phyloP scores from a whole-genome alignment of 768 basidiomycete species.

The Pulveroboletus sp. region DNA sequence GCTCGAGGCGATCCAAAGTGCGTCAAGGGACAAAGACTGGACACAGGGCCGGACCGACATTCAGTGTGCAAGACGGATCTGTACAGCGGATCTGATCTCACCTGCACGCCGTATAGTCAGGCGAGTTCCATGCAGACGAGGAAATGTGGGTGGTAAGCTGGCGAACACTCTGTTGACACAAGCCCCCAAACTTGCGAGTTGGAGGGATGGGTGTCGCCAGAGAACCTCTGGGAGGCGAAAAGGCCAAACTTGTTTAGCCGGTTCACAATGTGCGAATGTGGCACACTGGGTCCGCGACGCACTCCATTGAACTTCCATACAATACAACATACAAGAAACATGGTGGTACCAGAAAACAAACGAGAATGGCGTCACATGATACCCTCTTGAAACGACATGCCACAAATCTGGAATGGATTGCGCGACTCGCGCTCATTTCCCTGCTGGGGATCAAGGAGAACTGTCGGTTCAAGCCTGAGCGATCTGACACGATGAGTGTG shows the following conservation, averaged over 20 bases:
- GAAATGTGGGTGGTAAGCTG: not conserved
- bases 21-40: constrained; percentile 23
- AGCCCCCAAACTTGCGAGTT: constrained; percentile 5
- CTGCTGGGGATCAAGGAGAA: constrained; percentile 18
- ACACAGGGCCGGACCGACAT: not conserved
- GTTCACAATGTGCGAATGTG: constrained; percentile 26
- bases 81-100: constrained; percentile 12
- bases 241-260: constrained; percentile 17
- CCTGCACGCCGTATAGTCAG: constrained; percentile 22
- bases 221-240: constrained; percentile 10
- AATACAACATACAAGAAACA: not conserved
- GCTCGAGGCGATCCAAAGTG: constrained; percentile 22
- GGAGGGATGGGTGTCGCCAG: constrained; percentile 18
- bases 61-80: constrained; percentile 1
- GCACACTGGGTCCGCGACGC: constrained; percentile 1
- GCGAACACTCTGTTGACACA: constrained; percentile 4
- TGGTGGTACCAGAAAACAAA: not conserved
- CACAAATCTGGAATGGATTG: constrained; percentile 6
- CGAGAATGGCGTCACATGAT: constrained; percentile 17
- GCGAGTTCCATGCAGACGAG: constrained; percentile 28
- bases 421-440: constrained; percentile 1
- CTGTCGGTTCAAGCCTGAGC: constrained; percentile 25
- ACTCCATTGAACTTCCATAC: constrained; percentile 9
- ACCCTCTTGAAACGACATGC: constrained; percentile 14
- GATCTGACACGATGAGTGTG: constrained; percentile 18